Base-by-base conservation (phyloP, 768 basidiomycete species). In the Tephrocybe sp. region DNA sequence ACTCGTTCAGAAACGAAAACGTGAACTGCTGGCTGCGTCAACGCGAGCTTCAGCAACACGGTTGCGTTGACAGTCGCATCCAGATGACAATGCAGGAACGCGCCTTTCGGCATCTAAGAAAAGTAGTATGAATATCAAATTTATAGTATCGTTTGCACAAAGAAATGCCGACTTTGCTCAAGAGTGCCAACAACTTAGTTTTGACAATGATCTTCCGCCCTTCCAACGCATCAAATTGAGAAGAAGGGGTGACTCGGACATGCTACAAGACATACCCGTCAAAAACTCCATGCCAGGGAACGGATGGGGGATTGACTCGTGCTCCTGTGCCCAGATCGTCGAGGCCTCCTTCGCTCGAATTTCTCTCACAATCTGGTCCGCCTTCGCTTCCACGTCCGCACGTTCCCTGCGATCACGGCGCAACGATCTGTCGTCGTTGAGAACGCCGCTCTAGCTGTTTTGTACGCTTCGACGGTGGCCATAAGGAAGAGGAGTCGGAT, bases 271-370 rank as follows among this genome's bases (percentile, higher is more conserved):
- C 58, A 34, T 52, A 84, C 86, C 85, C 36, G 84, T 89, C 56
- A 89, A 67, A 58, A 89, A 90, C 57, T 82, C 85, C 86, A 89
- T 88, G 37, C 88, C 88, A 18, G 86, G 86, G 56, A 87, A 90
- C 1, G 83, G 73, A 58, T 88, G 81, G 3, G 76, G 79, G 40
- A 82, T 70, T 3, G 73, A 73, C 14, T 77, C 71, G 53, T 79
- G 71, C 20, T 83, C 78, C 40, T 66, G 67, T 32, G 59, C 72
- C 88, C 88, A 90, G n/a, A 89, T 70, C 0, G 75, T 73, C 20
- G 65, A 59, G 0, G 76, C 79, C 58, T 90, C 88, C 8, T 61
- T 52, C 0, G 71, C 65, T 28, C 88, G 80, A 48, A 90, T 76
- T 23, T 65, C 63, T 18, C 85, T 73, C 28, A 85, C 62, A 45